Evolutionary conservation across 2,329 filamentous ascomycete genomes (phyloP).

Genomic region (Epichloe brachyelytri): DNA sequence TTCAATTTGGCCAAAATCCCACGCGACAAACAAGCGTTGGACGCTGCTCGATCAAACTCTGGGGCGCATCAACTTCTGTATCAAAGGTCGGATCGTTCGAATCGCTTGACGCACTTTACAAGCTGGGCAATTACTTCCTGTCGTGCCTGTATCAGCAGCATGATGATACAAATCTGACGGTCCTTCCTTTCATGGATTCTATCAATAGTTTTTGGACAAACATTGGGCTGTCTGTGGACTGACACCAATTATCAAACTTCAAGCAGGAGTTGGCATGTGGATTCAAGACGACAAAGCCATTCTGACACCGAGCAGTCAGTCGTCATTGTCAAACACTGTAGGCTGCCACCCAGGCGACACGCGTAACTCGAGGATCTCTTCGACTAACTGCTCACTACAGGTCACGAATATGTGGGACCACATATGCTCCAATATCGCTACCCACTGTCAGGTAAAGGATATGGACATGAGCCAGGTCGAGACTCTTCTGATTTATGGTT

Average conservation of each 20-base stretch:
- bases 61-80: constrained; percentile 28
- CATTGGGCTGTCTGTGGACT: constrained; percentile 11
- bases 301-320: constrained; percentile 28
- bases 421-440: constrained; percentile 27
- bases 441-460: constrained; percentile 23
- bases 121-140: constrained; percentile 41
- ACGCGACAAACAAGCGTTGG: constrained; percentile 48
- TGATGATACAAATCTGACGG: constrained; percentile 19
- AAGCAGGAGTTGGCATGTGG: constrained; percentile 51
- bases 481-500: constrained; percentile 40
- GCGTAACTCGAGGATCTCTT: background rate
- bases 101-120: constrained; percentile 55
- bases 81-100: constrained; percentile 37
- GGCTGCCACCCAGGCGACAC: constrained; percentile 11
- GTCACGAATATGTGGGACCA: constrained; percentile 31
- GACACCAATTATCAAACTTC: constrained; percentile 44
- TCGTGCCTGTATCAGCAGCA: constrained; percentile 38
- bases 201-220: constrained; percentile 25
- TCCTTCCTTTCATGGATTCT: background rate
- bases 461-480: constrained; percentile 41
- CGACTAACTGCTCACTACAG: constrained; percentile 15
- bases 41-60: constrained; percentile 52
- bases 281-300: constrained; percentile 42
- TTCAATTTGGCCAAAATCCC: constrained; percentile 39
- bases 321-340: constrained; percentile 26